A percentile compares a stretch with the other conserved stretches of the same genome.
Evolutionary conservation across 75 land plant genomes (phyloP).

Genomic region (Picea sitchensis): DNA sequence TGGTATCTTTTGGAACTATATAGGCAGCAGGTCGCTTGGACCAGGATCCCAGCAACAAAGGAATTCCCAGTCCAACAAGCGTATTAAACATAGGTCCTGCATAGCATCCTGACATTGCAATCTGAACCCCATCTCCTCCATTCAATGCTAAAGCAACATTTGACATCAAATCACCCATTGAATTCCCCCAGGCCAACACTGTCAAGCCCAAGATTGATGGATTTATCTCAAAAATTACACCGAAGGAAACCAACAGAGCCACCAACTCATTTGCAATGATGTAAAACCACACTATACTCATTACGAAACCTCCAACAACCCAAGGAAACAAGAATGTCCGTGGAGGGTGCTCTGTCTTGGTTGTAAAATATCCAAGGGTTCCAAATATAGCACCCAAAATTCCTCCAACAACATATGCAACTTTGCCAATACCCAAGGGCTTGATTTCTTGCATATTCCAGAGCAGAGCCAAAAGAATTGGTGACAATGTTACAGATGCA

Average conservation of each 20-base stretch:
- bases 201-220: conserved; percentile 88
- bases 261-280: conserved; percentile 92
- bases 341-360: conserved; percentile 67
- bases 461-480: conserved; percentile 71
- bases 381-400: conserved; percentile 50
- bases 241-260: conserved; percentile 69
- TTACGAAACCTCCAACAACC: conserved; percentile 85
- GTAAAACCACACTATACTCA: conserved; percentile 92
- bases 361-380: conserved; percentile 43
- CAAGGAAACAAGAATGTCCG: conserved; percentile 73
- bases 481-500: conserved; percentile 71
- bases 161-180: conserved; percentile 95
- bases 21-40: conserved; percentile 46
- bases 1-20: conserved; percentile 52
- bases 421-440: conserved; percentile 12
- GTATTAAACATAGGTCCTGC: conserved; percentile 98
- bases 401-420: conserved; percentile 34
- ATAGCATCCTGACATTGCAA: conserved; percentile 93
- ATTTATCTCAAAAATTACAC: conserved; percentile 68
- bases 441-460: conserved; percentile 33
- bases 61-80: conserved; percentile 75
- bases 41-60: conserved; percentile 73
- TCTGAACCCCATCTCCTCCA: conserved; percentile 89
- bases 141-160: conserved; percentile 74
- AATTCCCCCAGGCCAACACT: conserved; percentile 98